Evolutionary conservation across 1,139 yeast species (phyloP).

Genomic region (Diutina scorzettiae): DNA sequence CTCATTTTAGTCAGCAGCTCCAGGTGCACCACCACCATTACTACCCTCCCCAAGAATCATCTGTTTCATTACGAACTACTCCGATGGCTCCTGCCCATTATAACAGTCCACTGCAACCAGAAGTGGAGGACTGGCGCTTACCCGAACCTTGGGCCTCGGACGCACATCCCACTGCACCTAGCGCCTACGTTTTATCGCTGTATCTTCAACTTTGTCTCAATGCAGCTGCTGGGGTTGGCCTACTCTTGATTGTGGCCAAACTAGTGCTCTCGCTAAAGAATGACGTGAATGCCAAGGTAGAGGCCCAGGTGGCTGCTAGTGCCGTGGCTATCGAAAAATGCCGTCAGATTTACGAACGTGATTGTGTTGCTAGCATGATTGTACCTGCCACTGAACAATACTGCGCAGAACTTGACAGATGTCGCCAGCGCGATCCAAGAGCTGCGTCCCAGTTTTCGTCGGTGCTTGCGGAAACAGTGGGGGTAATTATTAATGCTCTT

Average conservation of each 20-base stretch:
- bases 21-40: slow-evolving; percentile 38
- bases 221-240: slow-evolving; percentile 28
- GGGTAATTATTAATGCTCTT: slow-evolving; percentile 48
- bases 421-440: neutral
- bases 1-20: slow-evolving; percentile 10
- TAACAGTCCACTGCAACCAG: no score
- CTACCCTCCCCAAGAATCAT: slow-evolving; percentile 13
- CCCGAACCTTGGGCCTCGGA: slow-evolving; percentile 39
- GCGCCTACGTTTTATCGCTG: slow-evolving; percentile 44
- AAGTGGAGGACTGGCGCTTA: slow-evolving; percentile 9
- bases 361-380: slow-evolving; percentile 31
- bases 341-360: slow-evolving; percentile 39
- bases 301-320: slow-evolving; percentile 24
- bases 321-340: slow-evolving; percentile 37
- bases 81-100: no score
- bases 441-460: neutral
- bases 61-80: neutral
- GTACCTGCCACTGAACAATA: slow-evolving; percentile 45
- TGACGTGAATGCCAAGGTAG: slow-evolving; percentile 41
- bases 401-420: slow-evolving; percentile 13
- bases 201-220: slow-evolving; percentile 45
- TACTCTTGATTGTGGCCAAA: slow-evolving; percentile 27
- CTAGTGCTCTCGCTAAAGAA: slow-evolving; percentile 34
- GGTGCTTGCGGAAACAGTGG: slow-evolving; percentile 53
- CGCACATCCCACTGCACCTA: slow-evolving; percentile 25